Base-by-base conservation (phyloP, 2,329 filamentous ascomycete species). In the Colletotrichum plurivorum region DNA sequence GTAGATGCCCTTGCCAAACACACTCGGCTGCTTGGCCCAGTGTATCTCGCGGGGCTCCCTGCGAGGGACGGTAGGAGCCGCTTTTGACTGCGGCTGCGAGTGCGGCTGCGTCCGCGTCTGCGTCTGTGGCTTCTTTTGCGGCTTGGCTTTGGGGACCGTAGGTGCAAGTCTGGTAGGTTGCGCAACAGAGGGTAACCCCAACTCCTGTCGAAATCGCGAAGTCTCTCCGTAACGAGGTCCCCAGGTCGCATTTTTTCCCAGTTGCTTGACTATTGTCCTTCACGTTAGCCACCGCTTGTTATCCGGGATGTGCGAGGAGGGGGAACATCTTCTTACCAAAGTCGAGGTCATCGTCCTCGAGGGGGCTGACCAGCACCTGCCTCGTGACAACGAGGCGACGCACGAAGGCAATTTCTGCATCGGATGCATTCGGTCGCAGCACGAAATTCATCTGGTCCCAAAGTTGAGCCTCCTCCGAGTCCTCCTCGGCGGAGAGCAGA, bases 21-120 rank as follows among this genome's bases (percentile, higher is more conserved):
- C 70, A 53, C 73, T 75, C 12, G 71, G 72, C 12, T 72, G 70
- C n/a, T 71, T 69, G 41, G 73, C 73, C 65, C 76, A 82, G 25
- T 77, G 75, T 43, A 70, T 70, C 25, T 78, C 72, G 15, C 81
- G 78, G 53, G 78, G 68, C 16, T 64, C 64, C 41, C 53, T 59
- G 13, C 56, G 56, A 20, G 52, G 46, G 39, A 68, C 60, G 43
- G 48, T 25, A 9, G 31, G 46, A 9, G n/a, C 27, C 31, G 18
- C n/a, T n/a, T 6, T 55, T 41, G 54, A 13, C 1, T 5, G 18
- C 18, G 20, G 16, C 18, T 36, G 8, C 2, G 31, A 36, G 8
- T 36, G 31, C 31, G 31, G 8, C 10, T 36, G 8, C 31, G 31
- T 9, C 27, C 9, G 27, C 27, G 27, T 31, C 27, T 31, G 27